phyloP scores from a whole-genome alignment of 1,284 basidiomycete genomes.

The Rhodotorula sp. region DNA sequence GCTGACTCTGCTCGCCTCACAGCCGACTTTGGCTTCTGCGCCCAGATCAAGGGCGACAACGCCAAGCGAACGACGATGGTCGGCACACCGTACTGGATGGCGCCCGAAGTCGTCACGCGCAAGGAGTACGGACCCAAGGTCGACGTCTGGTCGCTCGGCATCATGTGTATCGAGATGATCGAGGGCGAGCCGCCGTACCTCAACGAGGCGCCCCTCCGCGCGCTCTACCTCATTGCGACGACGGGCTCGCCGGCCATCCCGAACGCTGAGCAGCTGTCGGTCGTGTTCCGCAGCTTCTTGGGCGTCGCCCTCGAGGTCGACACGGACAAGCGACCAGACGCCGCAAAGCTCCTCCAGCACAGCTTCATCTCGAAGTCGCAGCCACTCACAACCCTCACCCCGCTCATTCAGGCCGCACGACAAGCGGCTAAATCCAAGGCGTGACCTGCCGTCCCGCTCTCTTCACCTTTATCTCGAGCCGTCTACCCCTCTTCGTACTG shows the following conservation, averaged over 20 bases:
- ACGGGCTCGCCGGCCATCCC: conserved; percentile 97
- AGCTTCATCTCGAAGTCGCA: conserved; percentile 50
- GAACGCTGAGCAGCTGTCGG: conserved; percentile 84
- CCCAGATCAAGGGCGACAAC: conserved; percentile 87
- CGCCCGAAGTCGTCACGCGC: conserved; percentile 94
- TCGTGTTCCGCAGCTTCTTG: conserved; percentile 88
- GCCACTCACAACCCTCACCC: conserved; percentile 78
- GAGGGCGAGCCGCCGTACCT: conserved; percentile 98
- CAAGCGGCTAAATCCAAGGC: conserved; percentile 17
- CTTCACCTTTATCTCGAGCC: not conserved
- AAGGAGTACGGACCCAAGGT: conserved; percentile 99
- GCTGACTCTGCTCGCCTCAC: conserved; percentile 10
- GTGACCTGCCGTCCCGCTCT: not conserved
- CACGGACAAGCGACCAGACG: conserved; percentile 85
- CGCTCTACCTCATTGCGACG: conserved; percentile 89
- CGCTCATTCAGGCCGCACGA: conserved; percentile 88
- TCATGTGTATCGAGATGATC: conserved; percentile 99
- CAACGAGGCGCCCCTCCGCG: conserved; percentile 60
- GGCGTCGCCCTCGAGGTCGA: conserved; percentile 89
- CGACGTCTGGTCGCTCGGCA: conserved; percentile 96
- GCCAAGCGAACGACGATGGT: conserved; percentile 99
- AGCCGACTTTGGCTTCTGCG: conserved; percentile 99
- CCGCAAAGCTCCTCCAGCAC: conserved; percentile 69
- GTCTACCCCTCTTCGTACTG: not conserved
- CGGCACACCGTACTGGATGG: conserved; percentile 99